Percentiles rank a stretch among this genome's conserved stretches.
Conservation (phyloP, 2,329 filamentous ascomycete species). For the Pseudogymnoascus sp. region DNA sequence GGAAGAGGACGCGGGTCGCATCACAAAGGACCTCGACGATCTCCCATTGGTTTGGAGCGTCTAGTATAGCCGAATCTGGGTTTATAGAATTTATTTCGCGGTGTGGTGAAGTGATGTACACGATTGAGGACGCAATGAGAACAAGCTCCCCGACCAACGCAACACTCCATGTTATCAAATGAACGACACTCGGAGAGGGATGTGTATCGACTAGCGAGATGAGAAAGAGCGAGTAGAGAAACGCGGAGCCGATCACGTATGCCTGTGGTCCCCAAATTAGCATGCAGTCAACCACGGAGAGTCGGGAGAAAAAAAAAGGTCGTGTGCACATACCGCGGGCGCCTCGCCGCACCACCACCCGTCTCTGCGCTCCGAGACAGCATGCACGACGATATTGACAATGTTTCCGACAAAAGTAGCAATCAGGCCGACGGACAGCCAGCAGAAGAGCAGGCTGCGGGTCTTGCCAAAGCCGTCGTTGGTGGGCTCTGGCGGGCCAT, state of each 20-base stretch:
- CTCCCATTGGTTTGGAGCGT: constrained; percentile 45
- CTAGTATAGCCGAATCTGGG: constrained; percentile 25
- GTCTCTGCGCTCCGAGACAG: constrained; percentile 54
- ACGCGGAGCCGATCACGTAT: constrained; percentile 75
- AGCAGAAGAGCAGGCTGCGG: constrained; percentile 57
- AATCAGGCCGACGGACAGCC: constrained; percentile 61
- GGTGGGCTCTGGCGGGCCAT: constrained; percentile 40
- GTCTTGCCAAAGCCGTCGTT: constrained; percentile 33
- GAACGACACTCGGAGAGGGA: constrained; percentile 70
- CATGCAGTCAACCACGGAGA: neutral
- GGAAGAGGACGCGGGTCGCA: constrained; percentile 57
- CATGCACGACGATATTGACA: constrained; percentile 63
- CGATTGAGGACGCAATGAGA: constrained; percentile 60
- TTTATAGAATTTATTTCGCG: constrained; percentile 42
- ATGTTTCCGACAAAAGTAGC: constrained; percentile 70
- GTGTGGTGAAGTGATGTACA: constrained; percentile 60
- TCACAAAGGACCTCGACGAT: constrained; percentile 58
- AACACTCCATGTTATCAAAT: constrained; percentile 71
- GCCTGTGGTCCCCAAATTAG: constrained; percentile 45
- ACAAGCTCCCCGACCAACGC: constrained; percentile 64
- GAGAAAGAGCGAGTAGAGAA: constrained; percentile 77
- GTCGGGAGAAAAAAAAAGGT: neutral
- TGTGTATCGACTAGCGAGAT: constrained; percentile 80
- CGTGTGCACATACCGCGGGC: constrained; percentile 52
- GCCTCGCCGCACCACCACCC: constrained; percentile 78